These are phyloP conservation scores for Ceriops tagal DNA, from an alignment of 345 rosid genomes.

Conservation along the genomic window DNA sequence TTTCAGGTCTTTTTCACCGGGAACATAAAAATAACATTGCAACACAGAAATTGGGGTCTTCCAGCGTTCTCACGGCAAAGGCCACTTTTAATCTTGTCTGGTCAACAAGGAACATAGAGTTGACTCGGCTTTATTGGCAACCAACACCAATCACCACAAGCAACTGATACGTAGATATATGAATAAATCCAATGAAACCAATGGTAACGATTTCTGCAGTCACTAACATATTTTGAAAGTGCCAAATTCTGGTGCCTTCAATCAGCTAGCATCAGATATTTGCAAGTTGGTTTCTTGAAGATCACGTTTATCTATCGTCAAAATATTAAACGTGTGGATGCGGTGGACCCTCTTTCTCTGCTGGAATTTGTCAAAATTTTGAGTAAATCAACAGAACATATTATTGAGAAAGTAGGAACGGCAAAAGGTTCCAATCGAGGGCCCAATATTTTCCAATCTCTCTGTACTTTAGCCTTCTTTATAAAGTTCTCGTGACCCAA, in stretches of 20 bases:
- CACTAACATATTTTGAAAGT: not conserved
- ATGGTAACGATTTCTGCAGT: not conserved
- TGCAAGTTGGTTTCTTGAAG: not conserved
- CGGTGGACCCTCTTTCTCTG: too few species aligned
- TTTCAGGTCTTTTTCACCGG: slow-evolving; percentile 17
- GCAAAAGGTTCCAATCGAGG: too few species aligned
- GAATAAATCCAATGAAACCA: too few species aligned
- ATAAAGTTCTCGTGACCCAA: not conserved
- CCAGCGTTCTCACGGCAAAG: not conserved
- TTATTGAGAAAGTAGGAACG: too few species aligned
- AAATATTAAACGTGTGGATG: too few species aligned
- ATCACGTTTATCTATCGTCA: too few species aligned
- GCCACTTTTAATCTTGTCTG: not conserved
- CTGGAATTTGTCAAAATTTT: too few species aligned
- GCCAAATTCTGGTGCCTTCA: not conserved
- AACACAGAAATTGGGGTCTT: not conserved
- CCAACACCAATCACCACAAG: too few species aligned
- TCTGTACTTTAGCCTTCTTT: too few species aligned
- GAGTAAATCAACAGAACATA: too few species aligned
- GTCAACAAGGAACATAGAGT: not conserved
- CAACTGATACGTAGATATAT: too few species aligned
- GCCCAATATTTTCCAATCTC: too few species aligned
- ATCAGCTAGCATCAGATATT: not conserved
- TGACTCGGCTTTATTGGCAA: not conserved
- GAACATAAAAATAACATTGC: not conserved